phyloP scores from a whole-genome alignment of 768 basidiomycete species.

The Tricholomella constricta region DNA sequence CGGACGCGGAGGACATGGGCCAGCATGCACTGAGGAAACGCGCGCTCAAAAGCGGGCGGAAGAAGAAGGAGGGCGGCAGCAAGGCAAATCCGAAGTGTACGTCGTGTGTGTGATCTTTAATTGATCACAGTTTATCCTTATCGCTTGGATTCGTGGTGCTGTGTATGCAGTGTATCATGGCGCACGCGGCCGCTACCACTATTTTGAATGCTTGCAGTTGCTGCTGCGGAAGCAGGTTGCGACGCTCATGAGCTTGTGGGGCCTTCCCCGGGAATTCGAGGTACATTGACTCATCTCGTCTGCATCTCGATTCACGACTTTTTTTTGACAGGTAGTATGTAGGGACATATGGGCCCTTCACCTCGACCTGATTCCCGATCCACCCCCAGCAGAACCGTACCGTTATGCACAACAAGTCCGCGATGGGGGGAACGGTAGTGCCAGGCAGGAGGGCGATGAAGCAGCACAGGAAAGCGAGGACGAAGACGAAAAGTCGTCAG shows the following conservation, averaged over 20 bases:
- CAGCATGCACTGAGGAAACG: constrained; percentile 68
- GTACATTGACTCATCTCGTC: constrained; percentile 35
- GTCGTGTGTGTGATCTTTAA: constrained; percentile 9
- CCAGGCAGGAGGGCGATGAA: neutral
- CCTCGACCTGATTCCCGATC: constrained; percentile 60
- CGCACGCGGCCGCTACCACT: constrained; percentile 72
- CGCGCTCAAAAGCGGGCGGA: constrained; percentile 56
- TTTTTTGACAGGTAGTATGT: constrained; percentile 57
- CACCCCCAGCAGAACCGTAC: constrained; percentile 63
- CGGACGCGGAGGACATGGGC: constrained; percentile 64
- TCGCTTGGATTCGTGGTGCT: neutral
- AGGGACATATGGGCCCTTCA: constrained; percentile 82
- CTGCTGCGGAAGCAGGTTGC: constrained; percentile 76
- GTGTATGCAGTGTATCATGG: constrained; percentile 80
- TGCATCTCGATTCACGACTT: neutral
- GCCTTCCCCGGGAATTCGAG: constrained; percentile 80
- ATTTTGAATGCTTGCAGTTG: constrained; percentile 83
- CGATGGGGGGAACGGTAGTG: constrained; percentile 2
- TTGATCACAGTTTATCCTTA: constrained; percentile 1
- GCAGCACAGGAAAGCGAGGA: constrained; percentile 14
- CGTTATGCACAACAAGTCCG: constrained; percentile 39
- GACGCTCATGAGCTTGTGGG: constrained; percentile 62
- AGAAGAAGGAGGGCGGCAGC: constrained; percentile 51
- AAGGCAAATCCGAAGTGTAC: constrained; percentile 62
- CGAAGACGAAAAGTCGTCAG: constrained; percentile 10